Conservation (phyloP, 805 yeast genomes). For the Kurtzmaniella cleridarum region DNA sequence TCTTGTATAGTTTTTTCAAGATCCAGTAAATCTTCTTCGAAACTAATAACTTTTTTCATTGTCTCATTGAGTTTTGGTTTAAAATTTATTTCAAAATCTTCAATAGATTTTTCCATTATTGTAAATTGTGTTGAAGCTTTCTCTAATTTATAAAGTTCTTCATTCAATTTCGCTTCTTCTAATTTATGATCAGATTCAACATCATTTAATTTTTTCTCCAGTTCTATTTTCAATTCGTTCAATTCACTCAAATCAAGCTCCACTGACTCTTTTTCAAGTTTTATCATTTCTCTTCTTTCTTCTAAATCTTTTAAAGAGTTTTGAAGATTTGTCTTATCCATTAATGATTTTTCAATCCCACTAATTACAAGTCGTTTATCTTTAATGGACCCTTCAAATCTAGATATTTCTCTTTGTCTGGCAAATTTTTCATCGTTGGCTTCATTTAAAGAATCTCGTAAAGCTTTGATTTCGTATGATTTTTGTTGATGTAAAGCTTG, state of each 20-base stretch:
- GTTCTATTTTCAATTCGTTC: constrained; percentile 3
- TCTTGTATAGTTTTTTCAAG: constrained; percentile 15
- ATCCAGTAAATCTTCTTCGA: constrained; percentile 17
- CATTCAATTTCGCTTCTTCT: constrained; percentile 2
- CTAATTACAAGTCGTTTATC: constrained; percentile 50
- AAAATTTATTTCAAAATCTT: constrained; percentile 18
- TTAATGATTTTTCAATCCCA: constrained; percentile 45
- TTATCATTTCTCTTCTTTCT: constrained; percentile 11
- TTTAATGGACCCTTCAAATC: constrained; percentile 45
- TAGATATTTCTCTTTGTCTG: constrained; percentile 37
- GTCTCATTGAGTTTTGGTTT: constrained; percentile 19
- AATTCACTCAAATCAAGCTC: constrained; percentile 3
- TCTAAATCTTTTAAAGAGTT: constrained; percentile 32
- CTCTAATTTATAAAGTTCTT: constrained; percentile 5
- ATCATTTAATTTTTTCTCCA: constrained; percentile 3
- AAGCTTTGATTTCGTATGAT: constrained; percentile 30
- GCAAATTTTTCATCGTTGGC: constrained; percentile 39
- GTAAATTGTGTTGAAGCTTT: constrained; percentile 4
- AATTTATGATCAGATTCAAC: constrained; percentile 6
- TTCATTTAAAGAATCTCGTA: constrained; percentile 29
- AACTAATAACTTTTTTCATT: constrained; percentile 7
- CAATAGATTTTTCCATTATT: constrained; percentile 8
- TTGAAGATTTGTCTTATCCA: constrained; percentile 40
- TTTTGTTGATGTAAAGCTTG: constrained; percentile 39
- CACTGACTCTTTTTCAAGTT: constrained; percentile 6